Evolutionary conservation across 2,329 filamentous ascomycete genomes (phyloP), one percentile per base, ranked within the genome.

Genomic region (Aspergillus pseudoglaucus): DNA sequence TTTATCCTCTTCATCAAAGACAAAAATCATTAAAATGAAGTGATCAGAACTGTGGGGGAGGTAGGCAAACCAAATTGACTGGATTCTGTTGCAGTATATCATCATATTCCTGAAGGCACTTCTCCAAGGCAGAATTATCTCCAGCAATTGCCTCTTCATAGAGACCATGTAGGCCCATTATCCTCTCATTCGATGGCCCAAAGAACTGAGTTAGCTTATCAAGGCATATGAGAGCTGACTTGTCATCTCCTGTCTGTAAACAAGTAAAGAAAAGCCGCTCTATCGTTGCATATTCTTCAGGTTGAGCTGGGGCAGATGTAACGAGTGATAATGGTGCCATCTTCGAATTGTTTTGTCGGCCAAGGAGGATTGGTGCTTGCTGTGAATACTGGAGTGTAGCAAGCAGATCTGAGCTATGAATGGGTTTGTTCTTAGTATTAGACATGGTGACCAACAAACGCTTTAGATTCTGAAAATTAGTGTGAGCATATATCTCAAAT

Each of bases 191-290:
- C 32, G 81, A 76, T 22, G 79, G 75, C 22, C 91, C 90, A 65
- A 98, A 98, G 43, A 93, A 86, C 50, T 80, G 75, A 4, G 82
- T 83, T 41, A 98, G 78, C 52, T 84, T 81, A 60, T 87, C 81
- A 33, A 97, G 77, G 63, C 87, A 88, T 58, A 83, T 67, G 55
- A 82, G 81, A 20, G 93, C 93, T 20, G 87, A 81, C 54, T 81
- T 74, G 59, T 94, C 85, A 67, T 97, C 88, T 46, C 88, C 87
- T 0, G 88, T 90, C 44, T 88, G 85, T 33, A 98, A 79, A 61
- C 88, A 93, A 25, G 89, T 83, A 30, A 93, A 74, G 56, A 97
- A 75, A 15, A 97, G 78, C 64, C 95, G 93, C 71, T 97, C 91
- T 68, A 93, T 87, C 39, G 81, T 82, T 14, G 80, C 80, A 90